Percentiles rank a stretch among this genome's conserved stretches.
phyloP scores from a whole-genome alignment of 2,329 filamentous ascomycete species.

The Penicillium sp. region DNA sequence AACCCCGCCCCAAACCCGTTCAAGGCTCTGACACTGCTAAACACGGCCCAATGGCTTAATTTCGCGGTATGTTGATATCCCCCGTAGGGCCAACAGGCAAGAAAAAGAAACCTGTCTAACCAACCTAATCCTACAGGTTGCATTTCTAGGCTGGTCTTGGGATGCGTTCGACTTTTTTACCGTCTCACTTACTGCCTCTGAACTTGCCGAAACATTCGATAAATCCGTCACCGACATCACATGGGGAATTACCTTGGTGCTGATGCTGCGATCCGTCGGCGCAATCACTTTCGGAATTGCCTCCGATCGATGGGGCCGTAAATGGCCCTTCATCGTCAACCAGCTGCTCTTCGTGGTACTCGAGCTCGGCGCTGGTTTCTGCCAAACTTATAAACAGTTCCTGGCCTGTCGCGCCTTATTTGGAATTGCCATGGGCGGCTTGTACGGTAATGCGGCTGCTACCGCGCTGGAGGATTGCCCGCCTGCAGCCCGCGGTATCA shows the following conservation, averaged over 20 bases:
- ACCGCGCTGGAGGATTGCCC: slow-evolving; percentile 64
- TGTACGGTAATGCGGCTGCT: slow-evolving; percentile 62
- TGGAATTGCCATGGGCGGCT: slow-evolving; percentile 63
- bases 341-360: slow-evolving; percentile 60
- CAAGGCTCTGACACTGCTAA: slow-evolving; percentile 51
- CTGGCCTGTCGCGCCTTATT: slow-evolving; percentile 59
- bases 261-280: slow-evolving; percentile 62
- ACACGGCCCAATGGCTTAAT: slow-evolving; percentile 59
- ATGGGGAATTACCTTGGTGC: slow-evolving; percentile 56
- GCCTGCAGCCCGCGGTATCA: slow-evolving; percentile 55
- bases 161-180: slow-evolving; percentile 63
- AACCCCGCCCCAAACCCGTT: slow-evolving; percentile 55
- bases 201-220: slow-evolving; percentile 54
- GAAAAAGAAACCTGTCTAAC: neutral
- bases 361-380: slow-evolving; percentile 61
- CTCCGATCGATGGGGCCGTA: slow-evolving; percentile 54
- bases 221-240: slow-evolving; percentile 59
- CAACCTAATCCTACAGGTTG: slow-evolving; percentile 29
- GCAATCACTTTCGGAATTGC: slow-evolving; percentile 56
- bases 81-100: neutral
- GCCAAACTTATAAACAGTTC: slow-evolving; percentile 57
- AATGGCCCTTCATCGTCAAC: slow-evolving; percentile 61
- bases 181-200: slow-evolving; percentile 55
- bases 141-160: slow-evolving; percentile 53
- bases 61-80: slow-evolving; percentile 41